Evolutionary conservation across 306 rosid genomes (phyloP), one percentile per base, ranked within the genome.

Genomic region (Casuarina equisetifolia): DNA sequence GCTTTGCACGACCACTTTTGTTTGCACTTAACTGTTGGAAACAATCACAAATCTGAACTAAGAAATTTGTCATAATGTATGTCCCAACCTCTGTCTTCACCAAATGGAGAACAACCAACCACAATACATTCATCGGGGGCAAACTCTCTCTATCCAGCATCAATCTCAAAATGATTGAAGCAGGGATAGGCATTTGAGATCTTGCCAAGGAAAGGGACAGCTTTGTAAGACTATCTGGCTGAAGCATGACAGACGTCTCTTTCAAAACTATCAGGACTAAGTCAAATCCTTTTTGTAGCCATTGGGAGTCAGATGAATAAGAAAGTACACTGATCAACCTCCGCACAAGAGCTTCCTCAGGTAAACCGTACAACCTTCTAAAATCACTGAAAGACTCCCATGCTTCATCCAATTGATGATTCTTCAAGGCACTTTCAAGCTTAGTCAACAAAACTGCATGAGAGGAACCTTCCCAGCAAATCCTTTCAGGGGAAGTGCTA

Each of bases 381-480:
- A 88, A 92, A 87, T 91, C 91, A 46, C 62, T 76, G 82, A 90
- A 92, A 6, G 77, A 83, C n/a, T 84, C 89, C 93, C 93, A 90
- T 15, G 92, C 93, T 75, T 92, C 97, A 66, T 78, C 79, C 19
- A 86, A 75, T 79, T 82, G 85, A 50, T 77, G 84, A 76, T 79
- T 82, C 76, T 86, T 88, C 87, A 92, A 81, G 63, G 92, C 80
- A 57, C 4, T 42, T 84, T 89, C 76, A 4, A 94, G 86, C 85
- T 86, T 92, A 69, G 74, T 78, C 86, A 83, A 58, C 69, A 94
- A 62, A 70, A 82, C 80, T 16, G 74, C 80, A 76, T 54, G 75
- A 72, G 92, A 85, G 36, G 97, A 94, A 85, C 88, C 93, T 83
- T 82, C 98, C 96, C 97, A 94, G 66, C 87, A 45, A 49, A 94